Conservation (phyloP, 495 filamentous ascomycete species). For the Clavariopsis aquatica region DNA sequence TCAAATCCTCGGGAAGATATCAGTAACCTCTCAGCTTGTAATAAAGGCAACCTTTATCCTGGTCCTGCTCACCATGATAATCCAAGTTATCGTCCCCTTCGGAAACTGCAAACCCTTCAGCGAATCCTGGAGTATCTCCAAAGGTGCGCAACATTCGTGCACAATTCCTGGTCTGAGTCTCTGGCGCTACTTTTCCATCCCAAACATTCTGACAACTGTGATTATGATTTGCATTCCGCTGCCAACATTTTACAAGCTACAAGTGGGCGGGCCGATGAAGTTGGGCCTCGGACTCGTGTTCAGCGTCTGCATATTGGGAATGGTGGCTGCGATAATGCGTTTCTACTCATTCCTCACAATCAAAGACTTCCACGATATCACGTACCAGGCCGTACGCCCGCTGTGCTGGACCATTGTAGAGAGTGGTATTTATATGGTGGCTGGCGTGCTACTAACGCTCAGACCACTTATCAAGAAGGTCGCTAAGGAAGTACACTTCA, state of each 20-base stretch:
- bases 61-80: conserved; percentile 11
- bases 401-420: conserved; percentile 27
- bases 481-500: conserved; percentile 7
- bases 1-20: conserved; percentile 14
- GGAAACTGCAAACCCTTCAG: conserved; percentile 24
- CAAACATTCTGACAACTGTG: conserved; percentile 20
- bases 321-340: conserved; percentile 22
- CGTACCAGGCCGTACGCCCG: conserved; percentile 15
- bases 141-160: background rate
- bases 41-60: conserved; percentile 18
- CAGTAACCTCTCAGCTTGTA: background rate
- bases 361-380: conserved; percentile 18
- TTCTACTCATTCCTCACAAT: conserved; percentile 18
- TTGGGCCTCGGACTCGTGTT: conserved; percentile 10
- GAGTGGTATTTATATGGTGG: conserved; percentile 24
- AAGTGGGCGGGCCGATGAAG: conserved; percentile 7
- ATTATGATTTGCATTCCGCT: conserved; percentile 20
- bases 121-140: conserved; percentile 5
- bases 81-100: conserved; percentile 26
- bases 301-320: conserved; percentile 5
- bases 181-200: conserved; percentile 22
- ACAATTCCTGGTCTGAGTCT: background rate
- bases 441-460: conserved; percentile 23
- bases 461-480: conserved; percentile 19
- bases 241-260: conserved; percentile 15